Evolutionary conservation across 129 eudicot genomes (phyloP).

Genomic region (Rutidosis leptorrhynchoides): DNA sequence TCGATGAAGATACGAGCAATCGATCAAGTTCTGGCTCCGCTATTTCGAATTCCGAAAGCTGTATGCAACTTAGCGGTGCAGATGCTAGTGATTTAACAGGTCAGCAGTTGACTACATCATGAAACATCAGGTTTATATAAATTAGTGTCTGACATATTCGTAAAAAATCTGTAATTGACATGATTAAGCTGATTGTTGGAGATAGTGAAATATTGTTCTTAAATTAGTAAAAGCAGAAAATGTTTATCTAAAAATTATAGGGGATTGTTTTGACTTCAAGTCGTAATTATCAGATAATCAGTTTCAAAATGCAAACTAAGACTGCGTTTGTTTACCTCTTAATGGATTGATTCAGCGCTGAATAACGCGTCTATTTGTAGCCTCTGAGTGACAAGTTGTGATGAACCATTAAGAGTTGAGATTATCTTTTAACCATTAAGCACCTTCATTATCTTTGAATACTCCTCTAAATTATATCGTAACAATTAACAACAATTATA

Average conservation of each 20-base stretch:
- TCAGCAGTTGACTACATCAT: constrained; percentile 15
- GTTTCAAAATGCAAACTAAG: background rate
- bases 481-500: too few species aligned
- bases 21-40: constrained; percentile 86
- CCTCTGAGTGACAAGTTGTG: too few species aligned
- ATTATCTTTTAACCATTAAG: too few species aligned
- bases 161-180: background rate
- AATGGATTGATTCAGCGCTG: too few species aligned
- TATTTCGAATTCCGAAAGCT: constrained; percentile 64
- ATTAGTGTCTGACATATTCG: background rate
- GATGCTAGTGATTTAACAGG: constrained; percentile 78
- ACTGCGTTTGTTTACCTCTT: too few species aligned
- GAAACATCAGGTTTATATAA: background rate
- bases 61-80: constrained; percentile 43
- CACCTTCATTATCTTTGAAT: too few species aligned
- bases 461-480: too few species aligned
- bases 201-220: background rate
- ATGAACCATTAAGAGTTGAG: too few species aligned
- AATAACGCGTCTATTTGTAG: too few species aligned
- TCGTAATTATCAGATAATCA: background rate
- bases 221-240: background rate
- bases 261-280: background rate
- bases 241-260: too few species aligned
- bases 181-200: background rate
- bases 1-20: constrained; percentile 69